phyloP scores from a whole-genome alignment of 2,329 filamentous ascomycete genomes.

The Talaromyces sp. region DNA sequence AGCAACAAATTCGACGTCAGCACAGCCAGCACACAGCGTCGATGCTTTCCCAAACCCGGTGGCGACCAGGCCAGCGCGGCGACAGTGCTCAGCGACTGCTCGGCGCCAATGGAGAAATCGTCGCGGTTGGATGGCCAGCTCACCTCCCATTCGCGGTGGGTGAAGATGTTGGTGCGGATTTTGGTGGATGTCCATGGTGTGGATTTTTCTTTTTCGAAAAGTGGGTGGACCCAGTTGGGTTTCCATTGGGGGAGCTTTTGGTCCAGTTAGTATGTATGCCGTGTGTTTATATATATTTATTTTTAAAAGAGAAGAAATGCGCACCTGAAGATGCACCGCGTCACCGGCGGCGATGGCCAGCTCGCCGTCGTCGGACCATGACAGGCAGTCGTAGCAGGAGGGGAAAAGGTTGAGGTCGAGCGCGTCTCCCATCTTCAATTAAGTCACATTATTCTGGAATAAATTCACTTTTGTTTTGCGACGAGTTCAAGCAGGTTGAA shows the following conservation, averaged over 20 bases:
- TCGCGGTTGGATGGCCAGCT: conserved; percentile 41
- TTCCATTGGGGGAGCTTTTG: conserved; percentile 11
- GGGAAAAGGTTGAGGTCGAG: conserved; percentile 43
- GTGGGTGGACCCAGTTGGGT: conserved; percentile 9
- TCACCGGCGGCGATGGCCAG: conserved; percentile 54
- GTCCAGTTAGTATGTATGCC: background rate
- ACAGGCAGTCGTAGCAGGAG: conserved; percentile 46
- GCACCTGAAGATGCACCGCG: conserved; percentile 47
- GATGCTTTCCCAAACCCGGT: conserved; percentile 49
- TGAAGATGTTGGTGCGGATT: conserved; percentile 49
- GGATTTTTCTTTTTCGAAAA: conserved; percentile 15
- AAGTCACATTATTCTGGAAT: background rate
- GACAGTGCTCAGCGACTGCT: conserved; percentile 49
- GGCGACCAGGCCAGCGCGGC: conserved; percentile 52
- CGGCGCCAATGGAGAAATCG: conserved; percentile 52
- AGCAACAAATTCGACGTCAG: conserved; percentile 52
- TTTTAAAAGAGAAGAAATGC: background rate
- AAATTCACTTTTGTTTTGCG: background rate
- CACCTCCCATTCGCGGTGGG: conserved; percentile 43
- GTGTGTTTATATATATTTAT: background rate
- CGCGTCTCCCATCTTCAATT: conserved; percentile 6
- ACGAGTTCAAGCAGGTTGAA: background rate
- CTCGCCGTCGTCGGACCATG: conserved; percentile 55
- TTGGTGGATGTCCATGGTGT: conserved; percentile 32
- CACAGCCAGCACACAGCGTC: conserved; percentile 49